These are phyloP conservation scores for Entelexis paramagnoliae DNA, from an alignment of 1,139 yeast genomes.

Conservation along the genomic window DNA sequence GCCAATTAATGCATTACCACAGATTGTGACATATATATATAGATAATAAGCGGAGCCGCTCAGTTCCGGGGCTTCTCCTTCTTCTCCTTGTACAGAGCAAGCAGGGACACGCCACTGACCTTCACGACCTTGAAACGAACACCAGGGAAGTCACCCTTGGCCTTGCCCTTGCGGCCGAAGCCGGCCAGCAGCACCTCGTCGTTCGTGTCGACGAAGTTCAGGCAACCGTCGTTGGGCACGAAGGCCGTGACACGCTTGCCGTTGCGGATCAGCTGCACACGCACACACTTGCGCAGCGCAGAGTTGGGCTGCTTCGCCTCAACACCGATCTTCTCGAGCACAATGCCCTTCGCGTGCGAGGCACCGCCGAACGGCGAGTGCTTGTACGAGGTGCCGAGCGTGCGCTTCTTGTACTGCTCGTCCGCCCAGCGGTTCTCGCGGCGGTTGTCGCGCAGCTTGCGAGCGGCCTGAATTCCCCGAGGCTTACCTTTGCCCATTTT, in stretches of 20 bases:
- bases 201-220: slow-evolving; percentile 98
- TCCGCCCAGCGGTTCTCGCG: slow-evolving; percentile 99
- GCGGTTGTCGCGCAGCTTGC: slow-evolving; percentile 99
- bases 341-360: slow-evolving; percentile 99
- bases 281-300: slow-evolving; percentile 99
- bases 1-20: slow-evolving; percentile 4
- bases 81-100: slow-evolving; percentile 99
- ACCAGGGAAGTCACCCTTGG: slow-evolving; percentile 99
- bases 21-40: slow-evolving; percentile 1
- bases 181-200: slow-evolving; percentile 99
- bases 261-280: slow-evolving; percentile 99
- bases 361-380: slow-evolving; percentile 99
- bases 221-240: slow-evolving; percentile 99
- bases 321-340: slow-evolving; percentile 98
- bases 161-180: slow-evolving; percentile 99
- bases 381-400: slow-evolving; percentile 98
- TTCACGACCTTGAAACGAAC: slow-evolving; percentile 99
- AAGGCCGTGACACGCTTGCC: slow-evolving; percentile 99
- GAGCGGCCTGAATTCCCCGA: slow-evolving; percentile 99
- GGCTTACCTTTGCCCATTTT: slow-evolving; percentile 37
- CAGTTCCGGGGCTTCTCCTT: slow-evolving; percentile 99
- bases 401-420: slow-evolving; percentile 94
- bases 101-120: slow-evolving; percentile 99
- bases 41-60: slow-evolving; percentile 22
- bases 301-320: slow-evolving; percentile 99